A percentile compares a stretch with the other conserved stretches of the same genome.
phyloP scores from a whole-genome alignment of 371 early-diverging fungal species.

The Rhizomucor pusillus region DNA sequence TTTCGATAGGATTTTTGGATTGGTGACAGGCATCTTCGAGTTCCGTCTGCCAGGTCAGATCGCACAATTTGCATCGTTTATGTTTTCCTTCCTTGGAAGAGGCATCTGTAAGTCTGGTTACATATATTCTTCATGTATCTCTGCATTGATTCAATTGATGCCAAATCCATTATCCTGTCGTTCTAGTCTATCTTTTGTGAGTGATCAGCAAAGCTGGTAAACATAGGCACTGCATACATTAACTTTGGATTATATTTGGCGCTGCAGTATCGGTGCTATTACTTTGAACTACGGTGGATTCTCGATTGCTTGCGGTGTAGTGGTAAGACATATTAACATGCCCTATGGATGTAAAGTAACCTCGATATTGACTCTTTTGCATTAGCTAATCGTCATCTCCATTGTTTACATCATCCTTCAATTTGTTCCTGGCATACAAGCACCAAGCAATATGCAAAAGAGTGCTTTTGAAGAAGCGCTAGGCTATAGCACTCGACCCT shows the following conservation, averaged over 20 bases:
- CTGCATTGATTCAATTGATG: background rate
- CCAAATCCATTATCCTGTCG: background rate
- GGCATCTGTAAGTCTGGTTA: constrained; percentile 12
- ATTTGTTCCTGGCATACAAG: constrained; percentile 8
- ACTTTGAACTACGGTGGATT: constrained; percentile 11
- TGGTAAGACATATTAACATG: constrained; percentile 9
- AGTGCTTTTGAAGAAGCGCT: constrained; percentile 6
- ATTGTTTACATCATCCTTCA: constrained; percentile 9
- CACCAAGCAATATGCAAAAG: constrained; percentile 12
- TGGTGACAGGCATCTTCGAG: constrained; percentile 16
- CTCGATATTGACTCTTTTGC: background rate
- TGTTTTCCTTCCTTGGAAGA: constrained; percentile 18
- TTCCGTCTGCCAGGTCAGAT: constrained; percentile 13
- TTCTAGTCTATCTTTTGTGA: constrained; percentile 19
- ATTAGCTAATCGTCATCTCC: constrained; percentile 5
- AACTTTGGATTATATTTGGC: background rate
- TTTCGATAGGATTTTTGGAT: constrained; percentile 11
- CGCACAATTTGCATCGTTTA: constrained; percentile 16
- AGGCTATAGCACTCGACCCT: background rate
- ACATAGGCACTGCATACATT: background rate
- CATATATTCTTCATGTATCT: too few relatives aligned
- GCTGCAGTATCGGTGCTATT: constrained; percentile 13
- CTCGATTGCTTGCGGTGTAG: constrained; percentile 14
- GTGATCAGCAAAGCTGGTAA: background rate
- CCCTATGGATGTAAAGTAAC: too few relatives aligned